Evolutionary conservation across 2,329 filamentous ascomycete genomes (phyloP).

Genomic region (Bertia moriformis): DNA sequence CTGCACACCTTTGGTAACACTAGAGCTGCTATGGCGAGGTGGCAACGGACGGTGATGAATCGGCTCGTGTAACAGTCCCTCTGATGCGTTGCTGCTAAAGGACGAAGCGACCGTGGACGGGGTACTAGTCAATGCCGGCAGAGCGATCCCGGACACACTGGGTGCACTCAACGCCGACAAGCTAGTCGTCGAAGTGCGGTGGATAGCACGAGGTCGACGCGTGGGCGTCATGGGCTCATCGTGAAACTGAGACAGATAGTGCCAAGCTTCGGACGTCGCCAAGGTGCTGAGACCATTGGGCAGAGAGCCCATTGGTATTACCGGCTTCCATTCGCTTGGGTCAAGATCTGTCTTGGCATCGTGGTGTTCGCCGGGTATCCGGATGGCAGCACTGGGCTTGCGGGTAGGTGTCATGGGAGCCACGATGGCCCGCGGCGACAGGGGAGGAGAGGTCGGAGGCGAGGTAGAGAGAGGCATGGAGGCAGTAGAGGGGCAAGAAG

Average conservation of each 20-base stretch:
- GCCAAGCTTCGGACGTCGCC: constrained; percentile 22
- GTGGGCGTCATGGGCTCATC: constrained; percentile 6
- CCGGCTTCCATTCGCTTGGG: constrained; percentile 31
- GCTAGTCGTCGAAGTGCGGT: neutral
- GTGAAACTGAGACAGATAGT: constrained; percentile 26
- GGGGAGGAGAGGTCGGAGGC: constrained; percentile 14
- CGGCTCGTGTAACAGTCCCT: neutral
- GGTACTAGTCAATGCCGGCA: constrained; percentile 5
- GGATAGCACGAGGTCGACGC: neutral
- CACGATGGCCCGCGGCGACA: constrained; percentile 15
- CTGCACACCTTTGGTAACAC: neutral
- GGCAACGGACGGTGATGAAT: neutral
- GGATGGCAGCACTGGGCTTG: constrained; percentile 9
- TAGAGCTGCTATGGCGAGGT: neutral
- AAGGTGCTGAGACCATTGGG: constrained; percentile 7
- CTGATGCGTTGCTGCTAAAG: neutral
- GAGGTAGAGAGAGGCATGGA: constrained; percentile 9
- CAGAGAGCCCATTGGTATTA: constrained; percentile 14
- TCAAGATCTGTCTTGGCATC: constrained; percentile 26
- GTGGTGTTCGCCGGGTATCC: constrained; percentile 22
- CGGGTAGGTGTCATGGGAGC: constrained; percentile 18
- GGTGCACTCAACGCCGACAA: neutral
- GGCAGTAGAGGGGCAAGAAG: constrained; percentile 15
- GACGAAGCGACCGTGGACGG: constrained; percentile 4
- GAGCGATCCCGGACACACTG: no score